phyloP scores from a whole-genome alignment of 2,329 filamentous ascomycete species.

The Chalaropsis thielavioides region DNA sequence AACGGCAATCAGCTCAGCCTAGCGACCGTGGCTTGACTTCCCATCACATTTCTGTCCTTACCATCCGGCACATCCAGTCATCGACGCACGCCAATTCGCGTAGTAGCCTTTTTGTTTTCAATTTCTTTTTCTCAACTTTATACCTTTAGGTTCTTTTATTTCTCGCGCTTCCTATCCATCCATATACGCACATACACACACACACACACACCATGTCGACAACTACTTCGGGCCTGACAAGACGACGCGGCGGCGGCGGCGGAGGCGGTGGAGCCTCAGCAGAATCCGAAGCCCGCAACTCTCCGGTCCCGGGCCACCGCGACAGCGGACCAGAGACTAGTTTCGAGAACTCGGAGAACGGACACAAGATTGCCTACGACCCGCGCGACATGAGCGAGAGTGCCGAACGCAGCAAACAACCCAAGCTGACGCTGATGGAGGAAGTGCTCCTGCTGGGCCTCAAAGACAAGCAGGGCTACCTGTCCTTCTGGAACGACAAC shows the following conservation, averaged over 20 bases:
- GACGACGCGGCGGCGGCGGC: constrained; percentile 56
- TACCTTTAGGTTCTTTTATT: background rate
- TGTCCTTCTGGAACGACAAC: constrained; percentile 99
- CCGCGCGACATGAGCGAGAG: constrained; percentile 95
- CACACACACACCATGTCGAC: constrained; percentile 10
- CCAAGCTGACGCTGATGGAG: constrained; percentile 97
- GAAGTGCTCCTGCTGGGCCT: constrained; percentile 87
- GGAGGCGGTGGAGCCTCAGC: constrained; percentile 46
- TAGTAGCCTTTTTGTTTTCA: background rate
- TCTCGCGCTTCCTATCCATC: background rate
- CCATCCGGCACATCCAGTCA: background rate
- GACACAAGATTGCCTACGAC: constrained; percentile 97
- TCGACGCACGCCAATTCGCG: background rate
- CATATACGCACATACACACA: background rate
- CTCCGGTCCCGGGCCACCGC: constrained; percentile 37
- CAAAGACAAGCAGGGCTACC: constrained; percentile 97
- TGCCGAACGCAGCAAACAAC: constrained; percentile 90
- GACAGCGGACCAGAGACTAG: constrained; percentile 60
- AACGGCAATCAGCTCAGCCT: background rate
- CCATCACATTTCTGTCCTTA: background rate
- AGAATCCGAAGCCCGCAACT: constrained; percentile 31
- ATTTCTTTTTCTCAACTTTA: background rate
- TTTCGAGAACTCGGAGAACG: constrained; percentile 85
- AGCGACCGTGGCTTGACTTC: background rate
- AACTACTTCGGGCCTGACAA: constrained; percentile 38